phyloP scores from a whole-genome alignment of 805 yeast genomes.

The Candida ipomoeae region DNA sequence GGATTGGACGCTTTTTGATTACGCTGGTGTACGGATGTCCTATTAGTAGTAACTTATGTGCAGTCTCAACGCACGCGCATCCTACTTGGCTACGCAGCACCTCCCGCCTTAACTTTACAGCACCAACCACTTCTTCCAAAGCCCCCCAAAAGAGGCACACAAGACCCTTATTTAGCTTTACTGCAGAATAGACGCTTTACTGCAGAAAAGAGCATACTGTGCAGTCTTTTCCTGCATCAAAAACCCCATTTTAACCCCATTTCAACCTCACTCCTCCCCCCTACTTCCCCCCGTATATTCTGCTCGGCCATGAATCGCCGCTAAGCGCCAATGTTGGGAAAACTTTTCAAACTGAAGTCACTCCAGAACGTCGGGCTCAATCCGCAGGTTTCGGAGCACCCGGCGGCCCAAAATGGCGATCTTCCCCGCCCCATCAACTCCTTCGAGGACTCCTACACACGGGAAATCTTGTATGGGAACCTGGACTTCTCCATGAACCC shows the following conservation, averaged over 20 bases:
- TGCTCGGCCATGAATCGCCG: constrained; percentile 1
- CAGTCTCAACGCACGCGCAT: no score
- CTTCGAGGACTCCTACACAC: constrained; percentile 42
- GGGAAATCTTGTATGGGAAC: constrained; percentile 45
- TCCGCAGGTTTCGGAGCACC: neutral
- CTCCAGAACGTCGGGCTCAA: constrained; percentile 11
- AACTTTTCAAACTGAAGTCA: constrained; percentile 32
- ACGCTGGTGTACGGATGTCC: no score
- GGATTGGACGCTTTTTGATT: no score
- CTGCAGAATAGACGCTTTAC: neutral
- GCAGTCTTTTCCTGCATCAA: neutral
- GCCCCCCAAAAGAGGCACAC: no score
- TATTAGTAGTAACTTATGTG: no score
- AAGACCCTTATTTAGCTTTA: no score
- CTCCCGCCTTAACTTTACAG: no score
- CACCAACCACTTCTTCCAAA: no score
- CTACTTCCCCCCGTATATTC: neutral
- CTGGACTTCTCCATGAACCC: constrained; percentile 19
- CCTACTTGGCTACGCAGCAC: no score
- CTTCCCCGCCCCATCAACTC: constrained; percentile 17
- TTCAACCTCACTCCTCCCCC: neutral
- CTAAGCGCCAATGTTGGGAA: constrained; percentile 30
- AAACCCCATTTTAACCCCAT: neutral
- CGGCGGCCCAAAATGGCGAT: constrained; percentile 1
- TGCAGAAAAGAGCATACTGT: neutral